Base-by-base conservation (phyloP, 768 basidiomycete genomes). In the Russula dissimulans region DNA sequence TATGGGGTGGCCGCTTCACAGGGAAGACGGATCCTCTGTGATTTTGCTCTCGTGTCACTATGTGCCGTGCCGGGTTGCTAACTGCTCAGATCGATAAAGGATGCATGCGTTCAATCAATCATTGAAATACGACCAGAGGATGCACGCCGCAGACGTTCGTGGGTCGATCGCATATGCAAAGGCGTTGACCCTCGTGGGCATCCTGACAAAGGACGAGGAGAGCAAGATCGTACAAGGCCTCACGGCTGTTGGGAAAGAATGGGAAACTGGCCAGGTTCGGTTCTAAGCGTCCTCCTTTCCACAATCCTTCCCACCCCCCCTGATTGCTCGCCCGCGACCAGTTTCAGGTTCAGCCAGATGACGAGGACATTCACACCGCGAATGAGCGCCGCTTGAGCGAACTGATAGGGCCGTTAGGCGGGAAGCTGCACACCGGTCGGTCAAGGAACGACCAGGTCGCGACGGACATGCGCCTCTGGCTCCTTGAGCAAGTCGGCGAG, bases 71-170 rank as follows among this genome's bases (percentile, higher is more conserved):
- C 49, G 56, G 62, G 62, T 54, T 55, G 63, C 51, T 55, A 38
- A 69, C 57, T 41, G 60, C 39, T 43, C 11, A 18, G 43, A 10
- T 54, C 56, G 17, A 36, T 15, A 41, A 32, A 95, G 93, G 47
- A 98, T 98, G 95, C 92, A 97, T 73, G 89, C 85, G 34, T 98
- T 95, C 78, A 98, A 97, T 71, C 92, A 97, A 72, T 97, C 94
- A 29, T 78, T 99, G 66, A 85, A 82, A 64, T 99, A 97, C 73
- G 95, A 98, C 72, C 84, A 90, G 71, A 82, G 91, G 44, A 97
- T 99, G 94, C 83, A 94, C 70, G 81, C 83, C 10, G 93, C 84
- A 29, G 97, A 99, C 68, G 89, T 98, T 65, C 81, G 78, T 57
- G 95, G 95, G 1, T 98, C 95, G 17, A 95, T 97, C 69, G 95